Evolutionary conservation across 345 rosid genomes (phyloP).

Genomic region (Reutealis trisperma): DNA sequence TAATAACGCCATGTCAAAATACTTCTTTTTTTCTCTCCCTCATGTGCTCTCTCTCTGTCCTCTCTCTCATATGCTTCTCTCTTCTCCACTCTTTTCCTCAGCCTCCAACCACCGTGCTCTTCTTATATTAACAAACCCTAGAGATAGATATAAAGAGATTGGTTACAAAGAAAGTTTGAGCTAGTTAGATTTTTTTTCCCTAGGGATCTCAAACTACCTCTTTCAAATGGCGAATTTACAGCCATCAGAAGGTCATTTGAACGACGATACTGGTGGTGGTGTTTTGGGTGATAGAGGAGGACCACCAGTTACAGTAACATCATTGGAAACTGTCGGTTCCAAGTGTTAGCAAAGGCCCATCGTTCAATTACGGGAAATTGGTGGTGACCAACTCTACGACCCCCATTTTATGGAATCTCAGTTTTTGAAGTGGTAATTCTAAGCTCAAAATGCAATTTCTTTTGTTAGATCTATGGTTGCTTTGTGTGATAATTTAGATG

Average conservation of each 20-base stretch:
- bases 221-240: constrained; percentile 55
- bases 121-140: background rate
- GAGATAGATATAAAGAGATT: background rate
- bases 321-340: constrained; percentile 58
- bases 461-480: too few species aligned
- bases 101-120: too few species aligned
- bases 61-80: too few species aligned
- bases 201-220: background rate
- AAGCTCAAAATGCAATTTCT: too few species aligned
- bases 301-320: constrained; percentile 29
- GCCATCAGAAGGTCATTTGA: constrained; percentile 43
- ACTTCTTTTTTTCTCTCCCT: too few species aligned
- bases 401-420: constrained; percentile 14
- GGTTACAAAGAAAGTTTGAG: background rate
- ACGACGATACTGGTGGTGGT: constrained; percentile 49
- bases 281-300: constrained; percentile 18
- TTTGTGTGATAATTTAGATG: too few species aligned
- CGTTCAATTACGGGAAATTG: constrained; percentile 85
- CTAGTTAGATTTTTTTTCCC: background rate
- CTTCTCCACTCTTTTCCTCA: too few species aligned
- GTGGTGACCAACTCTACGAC: constrained; percentile 72
- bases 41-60: too few species aligned
- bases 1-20: too few species aligned
- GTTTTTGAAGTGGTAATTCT: too few species aligned
- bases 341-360: constrained; percentile 85